Evolutionary conservation across 177 flowering plant species (phyloP).

Genomic region (Vitis hybrid): DNA sequence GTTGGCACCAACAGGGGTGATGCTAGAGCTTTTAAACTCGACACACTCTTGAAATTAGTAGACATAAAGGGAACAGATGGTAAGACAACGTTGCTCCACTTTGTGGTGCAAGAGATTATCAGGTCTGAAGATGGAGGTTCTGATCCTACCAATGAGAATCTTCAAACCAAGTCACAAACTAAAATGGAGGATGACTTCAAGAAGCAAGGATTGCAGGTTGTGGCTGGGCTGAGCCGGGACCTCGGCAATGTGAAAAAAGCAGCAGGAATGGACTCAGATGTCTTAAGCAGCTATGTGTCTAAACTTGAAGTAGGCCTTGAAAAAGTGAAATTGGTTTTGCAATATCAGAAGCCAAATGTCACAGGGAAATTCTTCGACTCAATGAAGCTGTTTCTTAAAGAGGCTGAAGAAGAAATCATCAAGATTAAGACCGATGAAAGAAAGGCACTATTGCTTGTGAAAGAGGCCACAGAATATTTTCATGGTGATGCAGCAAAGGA

Average conservation of each 20-base stretch:
- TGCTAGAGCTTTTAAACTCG: constrained; percentile 73
- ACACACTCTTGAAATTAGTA: constrained; percentile 63
- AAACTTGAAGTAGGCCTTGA: constrained; percentile 69
- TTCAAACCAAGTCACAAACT: constrained; percentile 16
- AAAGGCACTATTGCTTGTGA: constrained; percentile 64
- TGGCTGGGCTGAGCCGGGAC: constrained; percentile 59
- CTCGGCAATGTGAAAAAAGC: constrained; percentile 60
- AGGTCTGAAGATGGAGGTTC: constrained; percentile 48
- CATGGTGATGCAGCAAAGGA: constrained; percentile 89
- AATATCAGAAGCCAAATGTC: constrained; percentile 40
- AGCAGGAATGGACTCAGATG: constrained; percentile 79
- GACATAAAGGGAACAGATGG: constrained; percentile 81
- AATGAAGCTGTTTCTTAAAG: constrained; percentile 59
- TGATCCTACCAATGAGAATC: constrained; percentile 25
- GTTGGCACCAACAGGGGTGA: constrained; percentile 79
- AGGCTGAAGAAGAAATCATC: constrained; percentile 68
- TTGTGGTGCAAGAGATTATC: constrained; percentile 77
- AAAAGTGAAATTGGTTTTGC: constrained; percentile 46
- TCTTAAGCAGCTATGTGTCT: constrained; percentile 50
- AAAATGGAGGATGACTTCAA: constrained; percentile 48
- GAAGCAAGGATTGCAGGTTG: constrained; percentile 64
- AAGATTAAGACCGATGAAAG: constrained; percentile 63
- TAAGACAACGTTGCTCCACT: constrained; percentile 74
- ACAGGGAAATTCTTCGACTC: constrained; percentile 66
- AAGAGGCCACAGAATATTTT: constrained; percentile 84